These are phyloP conservation scores for Silene uniflora DNA, from an alignment of 148 eudicot species.

Conservation along the genomic window DNA sequence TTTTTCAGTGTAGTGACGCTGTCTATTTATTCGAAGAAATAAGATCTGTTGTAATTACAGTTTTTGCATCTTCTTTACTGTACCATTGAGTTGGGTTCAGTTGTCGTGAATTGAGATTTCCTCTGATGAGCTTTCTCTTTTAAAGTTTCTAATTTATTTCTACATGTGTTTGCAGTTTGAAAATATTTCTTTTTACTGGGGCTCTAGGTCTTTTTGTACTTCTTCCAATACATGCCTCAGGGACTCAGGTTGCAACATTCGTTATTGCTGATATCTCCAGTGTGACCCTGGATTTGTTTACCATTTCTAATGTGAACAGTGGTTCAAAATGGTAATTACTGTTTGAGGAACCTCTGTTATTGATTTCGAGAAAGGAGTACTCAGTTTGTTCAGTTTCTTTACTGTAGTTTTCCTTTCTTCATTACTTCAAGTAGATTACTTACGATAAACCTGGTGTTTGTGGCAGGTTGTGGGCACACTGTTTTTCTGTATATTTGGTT, in stretches of 20 bases:
- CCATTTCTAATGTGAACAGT: constrained; percentile 65
- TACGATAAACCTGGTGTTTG: constrained; percentile 19
- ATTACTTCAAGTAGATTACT: not conserved
- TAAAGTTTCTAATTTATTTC: constrained; percentile 11
- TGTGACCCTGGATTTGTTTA: constrained; percentile 63
- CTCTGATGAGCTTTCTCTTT: not conserved
- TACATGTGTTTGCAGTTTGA: constrained; percentile 46
- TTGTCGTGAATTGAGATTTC: not conserved
- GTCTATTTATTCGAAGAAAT: no score
- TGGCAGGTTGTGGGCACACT: constrained; percentile 68
- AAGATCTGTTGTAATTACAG: no score
- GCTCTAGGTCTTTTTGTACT: constrained; percentile 64
- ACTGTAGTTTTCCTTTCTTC: not conserved
- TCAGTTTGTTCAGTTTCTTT: not conserved
- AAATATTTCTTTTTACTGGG: constrained; percentile 54
- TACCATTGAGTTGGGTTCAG: no score
- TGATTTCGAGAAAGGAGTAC: not conserved
- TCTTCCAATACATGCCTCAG: constrained; percentile 70
- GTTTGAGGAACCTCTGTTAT: not conserved
- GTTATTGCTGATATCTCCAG: constrained; percentile 49
- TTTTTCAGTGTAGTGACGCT: no score
- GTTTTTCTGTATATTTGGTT: constrained; percentile 51
- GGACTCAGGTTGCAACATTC: constrained; percentile 47
- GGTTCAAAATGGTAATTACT: constrained; percentile 58
- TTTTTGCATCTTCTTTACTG: not conserved